Conservation (phyloP, 2,329 filamentous ascomycete genomes). For the Microdochium nivale region DNA sequence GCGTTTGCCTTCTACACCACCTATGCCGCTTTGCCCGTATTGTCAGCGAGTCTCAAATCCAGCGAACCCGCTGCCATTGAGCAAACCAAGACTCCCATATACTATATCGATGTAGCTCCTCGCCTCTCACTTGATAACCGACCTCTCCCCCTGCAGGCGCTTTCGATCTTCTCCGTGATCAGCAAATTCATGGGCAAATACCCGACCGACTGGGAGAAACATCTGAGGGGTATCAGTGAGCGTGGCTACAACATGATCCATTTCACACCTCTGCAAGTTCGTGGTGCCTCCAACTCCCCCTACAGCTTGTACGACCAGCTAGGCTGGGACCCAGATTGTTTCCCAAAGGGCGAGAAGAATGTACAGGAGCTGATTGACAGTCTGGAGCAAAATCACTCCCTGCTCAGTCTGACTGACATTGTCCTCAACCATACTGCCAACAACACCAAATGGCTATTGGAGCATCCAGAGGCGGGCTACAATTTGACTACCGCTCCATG, state of each 20-base stretch:
- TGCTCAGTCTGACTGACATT: slow-evolving; percentile 88
- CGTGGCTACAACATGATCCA: slow-evolving; percentile 99
- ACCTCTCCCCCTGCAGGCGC: slow-evolving; percentile 71
- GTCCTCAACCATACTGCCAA: slow-evolving; percentile 97
- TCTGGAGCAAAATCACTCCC: slow-evolving; percentile 75
- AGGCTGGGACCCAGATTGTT: slow-evolving; percentile 71
- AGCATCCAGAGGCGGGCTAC: slow-evolving; percentile 93
- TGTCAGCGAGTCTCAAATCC: slow-evolving; percentile 47
- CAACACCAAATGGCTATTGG: slow-evolving; percentile 88
- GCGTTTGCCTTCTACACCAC: slow-evolving; percentile 93
- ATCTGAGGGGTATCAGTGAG: slow-evolving; percentile 78
- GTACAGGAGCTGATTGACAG: slow-evolving; percentile 66
- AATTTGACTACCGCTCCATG: slow-evolving; percentile 84
- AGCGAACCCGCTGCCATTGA: slow-evolving; percentile 37
- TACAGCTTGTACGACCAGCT: slow-evolving; percentile 96
- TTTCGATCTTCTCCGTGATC: slow-evolving; percentile 88
- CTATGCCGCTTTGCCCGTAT: slow-evolving; percentile 77
- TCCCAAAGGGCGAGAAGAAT: slow-evolving; percentile 79
- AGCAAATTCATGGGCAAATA: slow-evolving; percentile 98
- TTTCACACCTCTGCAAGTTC: slow-evolving; percentile 86
- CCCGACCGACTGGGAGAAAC: slow-evolving; percentile 81
- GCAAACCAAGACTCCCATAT: slow-evolving; percentile 62
- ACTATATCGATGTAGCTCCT: slow-evolving; percentile 93
- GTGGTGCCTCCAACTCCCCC: slow-evolving; percentile 87
- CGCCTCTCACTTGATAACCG: slow-evolving; percentile 65